Conservation (phyloP, 2,329 filamentous ascomycete genomes). For the Aureobasidium musti region DNA sequence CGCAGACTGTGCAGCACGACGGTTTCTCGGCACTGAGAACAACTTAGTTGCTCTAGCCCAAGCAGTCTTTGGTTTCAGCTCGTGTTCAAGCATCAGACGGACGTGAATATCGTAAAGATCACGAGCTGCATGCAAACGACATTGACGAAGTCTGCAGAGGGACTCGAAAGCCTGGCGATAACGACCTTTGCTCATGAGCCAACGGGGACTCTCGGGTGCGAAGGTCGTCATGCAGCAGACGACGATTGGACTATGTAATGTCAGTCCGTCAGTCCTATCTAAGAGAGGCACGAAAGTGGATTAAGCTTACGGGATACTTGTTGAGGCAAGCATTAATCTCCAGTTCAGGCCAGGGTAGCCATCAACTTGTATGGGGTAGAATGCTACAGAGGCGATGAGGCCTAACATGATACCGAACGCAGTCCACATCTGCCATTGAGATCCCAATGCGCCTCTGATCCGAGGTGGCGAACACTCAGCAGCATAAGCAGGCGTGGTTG, state of each 20-base stretch:
- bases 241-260: slow-evolving; percentile 33
- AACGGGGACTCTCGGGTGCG: slow-evolving; percentile 48
- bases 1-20: slow-evolving; percentile 39
- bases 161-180: slow-evolving; percentile 44
- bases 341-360: slow-evolving; percentile 43
- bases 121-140: slow-evolving; percentile 44
- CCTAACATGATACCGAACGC: slow-evolving; percentile 51
- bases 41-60: slow-evolving; percentile 38
- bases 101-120: slow-evolving; percentile 44
- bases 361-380: slow-evolving; percentile 51
- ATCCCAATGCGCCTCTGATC: slow-evolving; percentile 49
- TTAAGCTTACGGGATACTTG: slow-evolving; percentile 49
- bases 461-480: slow-evolving; percentile 45
- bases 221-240: slow-evolving; percentile 43
- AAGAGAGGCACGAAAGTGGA: no score
- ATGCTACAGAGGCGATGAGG: slow-evolving; percentile 45
- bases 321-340: slow-evolving; percentile 63
- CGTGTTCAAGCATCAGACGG: slow-evolving; percentile 30
- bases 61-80: slow-evolving; percentile 28
- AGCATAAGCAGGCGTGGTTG: slow-evolving; percentile 49
- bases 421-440: slow-evolving; percentile 54
- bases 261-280: no score
- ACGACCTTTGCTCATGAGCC: slow-evolving; percentile 46
- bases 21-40: slow-evolving; percentile 39
- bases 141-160: slow-evolving; percentile 41